Evolutionary conservation across 1,139 yeast genomes (phyloP).

Genomic region (Taiozyma sp.): DNA sequence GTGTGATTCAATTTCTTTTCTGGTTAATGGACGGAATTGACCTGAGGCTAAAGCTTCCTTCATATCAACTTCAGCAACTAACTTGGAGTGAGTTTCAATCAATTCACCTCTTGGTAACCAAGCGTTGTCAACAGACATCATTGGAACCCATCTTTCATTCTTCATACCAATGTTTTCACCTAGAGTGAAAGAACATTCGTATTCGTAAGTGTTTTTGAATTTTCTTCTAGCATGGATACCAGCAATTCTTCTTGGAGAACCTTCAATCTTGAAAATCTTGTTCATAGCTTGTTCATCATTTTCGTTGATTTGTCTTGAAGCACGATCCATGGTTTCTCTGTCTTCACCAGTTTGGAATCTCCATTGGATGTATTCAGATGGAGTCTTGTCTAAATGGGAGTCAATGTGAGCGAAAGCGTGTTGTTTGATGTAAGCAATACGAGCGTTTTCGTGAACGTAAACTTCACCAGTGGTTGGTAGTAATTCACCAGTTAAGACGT

Average conservation of each 20-base stretch:
- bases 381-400: constrained; percentile 98
- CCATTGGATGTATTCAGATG: constrained; percentile 99
- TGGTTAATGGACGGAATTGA: constrained; percentile 99
- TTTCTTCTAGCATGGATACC: constrained; percentile 97
- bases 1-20: constrained; percentile 99
- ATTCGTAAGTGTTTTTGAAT: constrained; percentile 99
- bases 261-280: constrained; percentile 98
- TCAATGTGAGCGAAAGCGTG: constrained; percentile 99
- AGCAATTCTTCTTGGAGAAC: constrained; percentile 95
- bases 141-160: constrained; percentile 99
- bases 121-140: constrained; percentile 99
- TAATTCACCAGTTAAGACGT: constrained; percentile 98
- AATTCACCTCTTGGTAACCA: constrained; percentile 99
- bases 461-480: constrained; percentile 98
- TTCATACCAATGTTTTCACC: constrained; percentile 99
- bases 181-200: constrained; percentile 93
- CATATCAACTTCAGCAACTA: constrained; percentile 99
- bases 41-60: constrained; percentile 99
- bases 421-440: constrained; percentile 99
- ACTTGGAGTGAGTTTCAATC: constrained; percentile 96
- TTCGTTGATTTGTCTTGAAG: constrained; percentile 97
- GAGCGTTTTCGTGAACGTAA: constrained; percentile 98
- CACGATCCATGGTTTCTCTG: constrained; percentile 99
- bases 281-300: constrained; percentile 97
- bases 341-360: constrained; percentile 99